Conservation (phyloP, 2,329 filamentous ascomycete species). For the Neofusicoccum laricinum region DNA sequence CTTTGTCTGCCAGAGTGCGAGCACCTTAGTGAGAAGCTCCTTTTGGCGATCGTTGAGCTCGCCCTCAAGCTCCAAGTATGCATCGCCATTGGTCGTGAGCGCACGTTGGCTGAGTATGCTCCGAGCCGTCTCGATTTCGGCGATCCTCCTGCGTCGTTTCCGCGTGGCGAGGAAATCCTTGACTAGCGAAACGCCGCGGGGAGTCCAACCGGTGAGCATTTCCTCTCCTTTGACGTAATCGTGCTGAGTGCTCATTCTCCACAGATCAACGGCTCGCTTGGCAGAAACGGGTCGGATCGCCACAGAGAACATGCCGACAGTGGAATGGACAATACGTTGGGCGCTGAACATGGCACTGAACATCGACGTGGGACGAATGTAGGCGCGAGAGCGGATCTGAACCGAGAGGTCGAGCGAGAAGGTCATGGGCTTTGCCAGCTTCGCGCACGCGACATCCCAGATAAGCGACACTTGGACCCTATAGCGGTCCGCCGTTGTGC, state of each 20-base stretch:
- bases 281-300: slow-evolving; percentile 84
- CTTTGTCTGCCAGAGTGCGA: slow-evolving; percentile 61
- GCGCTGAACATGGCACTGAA: slow-evolving; percentile 85
- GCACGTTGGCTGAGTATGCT: slow-evolving; percentile 59
- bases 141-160: slow-evolving; percentile 69
- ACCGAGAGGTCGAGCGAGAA: slow-evolving; percentile 79
- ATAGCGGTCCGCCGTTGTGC: slow-evolving; percentile 88
- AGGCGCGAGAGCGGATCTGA: slow-evolving; percentile 79
- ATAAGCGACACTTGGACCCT: slow-evolving; percentile 81
- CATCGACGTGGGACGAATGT: slow-evolving; percentile 81
- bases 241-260: slow-evolving; percentile 92
- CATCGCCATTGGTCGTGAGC: slow-evolving; percentile 22
- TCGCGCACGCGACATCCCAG: slow-evolving; percentile 82
- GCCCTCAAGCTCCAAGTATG: slow-evolving; percentile 21
- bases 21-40: slow-evolving; percentile 49
- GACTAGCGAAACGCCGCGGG: slow-evolving; percentile 86
- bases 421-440: slow-evolving; percentile 81
- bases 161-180: slow-evolving; percentile 76
- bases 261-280: slow-evolving; percentile 87
- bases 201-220: slow-evolving; percentile 77
- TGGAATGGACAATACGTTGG: slow-evolving; percentile 81
- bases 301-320: slow-evolving; percentile 81
- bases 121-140: slow-evolving; percentile 76
- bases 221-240: slow-evolving; percentile 98
- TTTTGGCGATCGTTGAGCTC: slow-evolving; percentile 33